Conservation (phyloP, 306 rosid genomes). For the Sechiopsis laciniata region DNA sequence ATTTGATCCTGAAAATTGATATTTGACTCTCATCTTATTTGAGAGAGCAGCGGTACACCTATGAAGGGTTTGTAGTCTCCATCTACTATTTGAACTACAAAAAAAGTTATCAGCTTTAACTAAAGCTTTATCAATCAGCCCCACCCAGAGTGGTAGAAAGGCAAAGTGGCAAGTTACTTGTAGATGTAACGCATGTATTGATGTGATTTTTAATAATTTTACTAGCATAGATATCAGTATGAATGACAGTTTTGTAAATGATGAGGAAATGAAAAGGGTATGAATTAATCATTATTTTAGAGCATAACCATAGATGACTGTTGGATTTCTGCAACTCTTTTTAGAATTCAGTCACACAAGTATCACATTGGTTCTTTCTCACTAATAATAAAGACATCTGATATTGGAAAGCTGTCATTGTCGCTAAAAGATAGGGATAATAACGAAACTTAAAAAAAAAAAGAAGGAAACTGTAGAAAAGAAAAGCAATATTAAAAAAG, state of each 20-base stretch:
- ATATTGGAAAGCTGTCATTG: constrained; percentile 8
- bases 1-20: too few relatives aligned
- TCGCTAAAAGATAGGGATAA: background rate
- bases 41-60: too few relatives aligned
- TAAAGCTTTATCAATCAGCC: background rate
- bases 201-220: background rate
- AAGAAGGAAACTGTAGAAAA: background rate
- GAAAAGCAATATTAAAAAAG: constrained; percentile 3
- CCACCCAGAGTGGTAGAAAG: background rate
- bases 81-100: too few relatives aligned
- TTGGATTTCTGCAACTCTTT: background rate
- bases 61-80: too few relatives aligned
- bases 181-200: background rate
- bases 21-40: too few relatives aligned
- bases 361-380: background rate
- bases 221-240: background rate
- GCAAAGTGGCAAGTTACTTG: background rate
- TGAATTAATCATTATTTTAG: background rate
- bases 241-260: background rate
- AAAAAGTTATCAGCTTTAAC: background rate
- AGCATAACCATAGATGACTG: background rate
- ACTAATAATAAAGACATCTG: background rate
- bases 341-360: constrained; percentile 6
- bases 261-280: background rate
- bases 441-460: background rate